These are phyloP conservation scores for Sporothrix brasiliensis DNA, from an alignment of 2,329 filamentous ascomycete genomes.

Conservation along the genomic window DNA sequence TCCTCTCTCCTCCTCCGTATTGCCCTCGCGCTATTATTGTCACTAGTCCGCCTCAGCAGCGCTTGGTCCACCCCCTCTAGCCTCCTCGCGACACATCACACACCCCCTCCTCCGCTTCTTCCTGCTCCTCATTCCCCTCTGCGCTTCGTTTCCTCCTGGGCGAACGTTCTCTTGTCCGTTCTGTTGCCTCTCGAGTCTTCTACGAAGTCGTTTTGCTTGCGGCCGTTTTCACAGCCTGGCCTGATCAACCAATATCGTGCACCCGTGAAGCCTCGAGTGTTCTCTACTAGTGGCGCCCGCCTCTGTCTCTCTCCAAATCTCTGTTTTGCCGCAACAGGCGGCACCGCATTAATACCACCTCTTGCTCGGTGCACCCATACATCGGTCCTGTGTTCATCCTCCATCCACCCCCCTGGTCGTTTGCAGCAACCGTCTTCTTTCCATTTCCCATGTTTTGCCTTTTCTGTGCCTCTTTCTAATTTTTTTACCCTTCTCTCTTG, in stretches of 20 bases:
- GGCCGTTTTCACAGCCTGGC: not conserved
- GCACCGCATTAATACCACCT: slow-evolving; percentile 39
- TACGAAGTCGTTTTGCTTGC: not conserved
- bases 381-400: slow-evolving; percentile 10
- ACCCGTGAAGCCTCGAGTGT: slow-evolving; percentile 18
- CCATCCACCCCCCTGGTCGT: slow-evolving; percentile 29
- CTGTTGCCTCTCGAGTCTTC: not conserved
- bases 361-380: slow-evolving; percentile 2
- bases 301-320: slow-evolving; percentile 4
- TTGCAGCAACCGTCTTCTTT: slow-evolving; percentile 19
- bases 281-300: not conserved
- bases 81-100: slow-evolving; percentile 27
- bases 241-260: not conserved
- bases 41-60: slow-evolving; percentile 28
- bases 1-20: slow-evolving; percentile 5
- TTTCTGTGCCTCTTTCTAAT: not conserved
- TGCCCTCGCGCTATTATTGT: slow-evolving; percentile 28
- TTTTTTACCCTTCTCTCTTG: not conserved
- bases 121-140: not conserved
- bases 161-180: not conserved
- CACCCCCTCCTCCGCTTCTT: slow-evolving; percentile 27
- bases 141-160: not conserved
- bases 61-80: slow-evolving; percentile 31
- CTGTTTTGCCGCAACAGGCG: slow-evolving; percentile 45
- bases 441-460: slow-evolving; percentile 24